phyloP scores from a whole-genome alignment of 2,329 filamentous ascomycete genomes.

The Colletotrichum cordylinicola region DNA sequence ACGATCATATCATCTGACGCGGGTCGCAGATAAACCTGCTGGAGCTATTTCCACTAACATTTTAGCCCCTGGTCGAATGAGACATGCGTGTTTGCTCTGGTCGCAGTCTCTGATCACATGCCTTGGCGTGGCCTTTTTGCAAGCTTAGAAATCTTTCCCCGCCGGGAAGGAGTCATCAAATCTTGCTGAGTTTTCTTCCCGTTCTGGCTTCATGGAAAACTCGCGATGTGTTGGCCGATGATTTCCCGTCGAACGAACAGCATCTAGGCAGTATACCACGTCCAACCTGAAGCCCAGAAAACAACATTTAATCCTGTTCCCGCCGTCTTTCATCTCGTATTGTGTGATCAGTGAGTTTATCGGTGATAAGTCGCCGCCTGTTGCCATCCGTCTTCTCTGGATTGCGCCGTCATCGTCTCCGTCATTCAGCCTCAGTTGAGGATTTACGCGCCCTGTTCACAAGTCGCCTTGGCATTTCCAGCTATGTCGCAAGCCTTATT shows the following conservation, averaged over 20 bases:
- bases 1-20: neutral
- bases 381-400: neutral
- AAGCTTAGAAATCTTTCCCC: neutral
- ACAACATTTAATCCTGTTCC: neutral
- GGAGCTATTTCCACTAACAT: neutral
- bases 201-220: neutral
- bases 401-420: neutral
- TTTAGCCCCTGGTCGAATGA: neutral
- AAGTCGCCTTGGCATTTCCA: neutral
- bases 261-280: neutral
- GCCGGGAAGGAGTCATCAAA: neutral
- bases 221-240: neutral
- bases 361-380: neutral
- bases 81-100: neutral
- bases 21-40: neutral
- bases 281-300: neutral
- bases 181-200: neutral
- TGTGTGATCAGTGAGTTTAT: neutral
- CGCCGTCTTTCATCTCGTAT: neutral
- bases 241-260: neutral
- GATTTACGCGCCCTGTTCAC: neutral
- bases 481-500: neutral
- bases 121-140: neutral
- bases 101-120: slow-evolving; percentile 8
- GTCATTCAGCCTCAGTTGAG: neutral